phyloP scores from a whole-genome alignment of 2,329 filamentous ascomycete species.

The Orbilia javanica region DNA sequence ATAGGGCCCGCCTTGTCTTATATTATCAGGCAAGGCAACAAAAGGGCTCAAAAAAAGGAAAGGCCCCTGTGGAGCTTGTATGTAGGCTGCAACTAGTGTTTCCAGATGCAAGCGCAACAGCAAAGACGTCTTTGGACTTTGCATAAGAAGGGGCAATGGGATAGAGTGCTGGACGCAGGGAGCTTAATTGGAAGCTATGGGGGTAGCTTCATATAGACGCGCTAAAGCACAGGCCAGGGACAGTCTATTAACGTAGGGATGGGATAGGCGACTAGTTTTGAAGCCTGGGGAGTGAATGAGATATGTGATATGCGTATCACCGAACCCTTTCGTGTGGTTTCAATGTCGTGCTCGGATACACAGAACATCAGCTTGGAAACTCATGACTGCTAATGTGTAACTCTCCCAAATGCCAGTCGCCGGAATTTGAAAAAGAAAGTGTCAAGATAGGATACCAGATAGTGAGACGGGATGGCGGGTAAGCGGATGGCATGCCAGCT shows the following conservation, averaged over 20 bases:
- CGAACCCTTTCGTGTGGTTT: neutral
- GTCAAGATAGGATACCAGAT: neutral
- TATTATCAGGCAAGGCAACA: constrained; percentile 53
- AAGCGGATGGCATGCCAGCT: constrained; percentile 37
- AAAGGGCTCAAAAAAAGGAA: constrained; percentile 25
- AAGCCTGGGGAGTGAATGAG: neutral
- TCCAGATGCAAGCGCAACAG: constrained; percentile 30
- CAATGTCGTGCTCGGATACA: neutral
- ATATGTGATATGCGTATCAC: constrained; percentile 19
- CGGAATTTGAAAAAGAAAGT: constrained; percentile 24
- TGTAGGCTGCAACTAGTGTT: constrained; percentile 35
- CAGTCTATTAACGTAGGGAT: constrained; percentile 21
- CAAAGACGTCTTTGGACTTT: constrained; percentile 23
- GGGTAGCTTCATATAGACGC: constrained; percentile 31
- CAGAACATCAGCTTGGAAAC: neutral
- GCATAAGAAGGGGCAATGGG: constrained; percentile 28
- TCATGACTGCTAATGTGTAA: constrained; percentile 17
- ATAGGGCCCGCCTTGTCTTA: constrained; percentile 40
- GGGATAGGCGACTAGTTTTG: constrained; percentile 19
- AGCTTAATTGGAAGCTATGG: constrained; percentile 25
- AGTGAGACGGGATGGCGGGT: constrained; percentile 44
- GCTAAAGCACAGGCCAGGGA: constrained; percentile 40
- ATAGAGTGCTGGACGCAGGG: constrained; percentile 28
- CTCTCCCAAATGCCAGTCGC: constrained; percentile 6
- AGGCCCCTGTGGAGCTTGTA: constrained; percentile 23